Evolutionary conservation across 495 filamentous ascomycete genomes (phyloP), one percentile per base, ranked within the genome.

Genomic region (Jackrogersella minutella): DNA sequence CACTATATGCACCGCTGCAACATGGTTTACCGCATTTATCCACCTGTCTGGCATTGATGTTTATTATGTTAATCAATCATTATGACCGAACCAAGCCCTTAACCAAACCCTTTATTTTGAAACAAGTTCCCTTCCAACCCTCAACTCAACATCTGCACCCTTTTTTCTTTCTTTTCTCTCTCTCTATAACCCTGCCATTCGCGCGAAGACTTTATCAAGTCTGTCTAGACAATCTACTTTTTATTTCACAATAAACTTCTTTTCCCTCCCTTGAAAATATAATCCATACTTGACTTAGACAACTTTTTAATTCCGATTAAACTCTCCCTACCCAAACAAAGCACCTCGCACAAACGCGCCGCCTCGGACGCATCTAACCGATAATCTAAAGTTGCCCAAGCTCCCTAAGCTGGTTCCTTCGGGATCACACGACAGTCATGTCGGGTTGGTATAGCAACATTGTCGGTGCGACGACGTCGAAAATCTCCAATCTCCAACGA

Each of bases 371-470:
- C 50, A 69, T 49, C 62, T 49, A 61, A 28, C 40, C 55, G 50
- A 49, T 11, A 61, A 57, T 36, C n/a, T 13, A n/a, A 19, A 46
- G 11, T 34, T 31, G 14, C 50, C 55, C n/a, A n/a, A n/a, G n/a
- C 28, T 22, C 9, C 19, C 7, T 41, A 22, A 24, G 41, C 41
- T 14, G 34, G 34, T 28, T 47, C 52, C 34, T 41, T 44, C n/a
- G 41, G 59, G 47, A 50, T 39, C 37, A 52, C 56, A 40, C 51
- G 39, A 17, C 24, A 49, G 44, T 55, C 60, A 94, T 92, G 88
- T 83, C 89, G 68, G 91, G 89, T 58, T 96, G 93, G 83, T 87
- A 96, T 76, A 87, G 85, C 55, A 85, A 86, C 74, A 81, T 93
- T 71, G 86, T 96, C 74, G 91, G 90, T 39, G 90, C 85, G 61